A percentile compares a stretch with the other conserved stretches of the same genome.
These are phyloP conservation scores for Metschnikowia chrysomelidarum DNA, from an alignment of 805 yeast species.

Conservation along the genomic window DNA sequence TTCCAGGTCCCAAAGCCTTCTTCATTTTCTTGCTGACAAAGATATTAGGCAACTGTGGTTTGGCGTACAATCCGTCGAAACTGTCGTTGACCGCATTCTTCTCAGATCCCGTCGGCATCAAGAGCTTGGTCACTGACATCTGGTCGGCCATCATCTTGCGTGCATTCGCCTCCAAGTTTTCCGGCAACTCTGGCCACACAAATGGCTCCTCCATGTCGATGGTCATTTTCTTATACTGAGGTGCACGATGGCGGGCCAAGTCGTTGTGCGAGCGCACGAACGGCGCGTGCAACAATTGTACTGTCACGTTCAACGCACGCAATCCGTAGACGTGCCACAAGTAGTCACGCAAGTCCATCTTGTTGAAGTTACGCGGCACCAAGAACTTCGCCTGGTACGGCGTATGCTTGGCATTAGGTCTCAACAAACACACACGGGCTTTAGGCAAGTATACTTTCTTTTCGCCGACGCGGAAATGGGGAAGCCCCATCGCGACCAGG, in stretches of 20 bases:
- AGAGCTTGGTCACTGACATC: constrained; percentile 50
- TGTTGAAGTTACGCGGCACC: constrained; percentile 92
- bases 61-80: constrained; percentile 66
- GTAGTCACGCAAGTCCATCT: constrained; percentile 91
- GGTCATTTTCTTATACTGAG: constrained; percentile 93
- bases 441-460: constrained; percentile 78
- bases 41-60: constrained; percentile 39
- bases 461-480: constrained; percentile 84
- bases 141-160: constrained; percentile 46
- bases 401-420: constrained; percentile 94
- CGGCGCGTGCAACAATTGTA: constrained; percentile 74
- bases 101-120: constrained; percentile 62
- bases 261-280: constrained; percentile 54
- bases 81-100: constrained; percentile 63
- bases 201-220: constrained; percentile 95
- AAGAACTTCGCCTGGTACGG: constrained; percentile 96
- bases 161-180: constrained; percentile 32
- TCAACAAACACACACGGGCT: constrained; percentile 72
- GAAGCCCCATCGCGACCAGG: constrained; percentile 57
- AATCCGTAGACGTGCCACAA: constrained; percentile 87
- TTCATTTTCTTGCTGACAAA: constrained; percentile 32
- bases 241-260: constrained; percentile 68
- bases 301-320: constrained; percentile 84
- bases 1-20: constrained; percentile 23
- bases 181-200: constrained; percentile 77